These are phyloP conservation scores for Sclerotinia borealis DNA, from an alignment of 2,329 filamentous ascomycete species.

Conservation along the genomic window DNA sequence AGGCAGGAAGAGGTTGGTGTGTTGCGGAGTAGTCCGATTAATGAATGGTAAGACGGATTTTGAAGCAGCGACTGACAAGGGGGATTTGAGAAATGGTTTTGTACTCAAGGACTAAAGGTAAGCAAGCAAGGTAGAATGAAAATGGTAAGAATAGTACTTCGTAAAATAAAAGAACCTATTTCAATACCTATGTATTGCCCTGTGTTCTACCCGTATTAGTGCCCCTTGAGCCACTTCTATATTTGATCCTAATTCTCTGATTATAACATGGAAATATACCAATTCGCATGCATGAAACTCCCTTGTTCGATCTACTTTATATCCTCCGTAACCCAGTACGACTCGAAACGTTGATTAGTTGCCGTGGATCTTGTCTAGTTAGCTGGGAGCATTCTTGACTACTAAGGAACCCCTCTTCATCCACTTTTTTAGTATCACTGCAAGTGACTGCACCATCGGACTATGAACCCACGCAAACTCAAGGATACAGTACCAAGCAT, in stretches of 20 bases:
- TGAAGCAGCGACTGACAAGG: conserved; percentile 8
- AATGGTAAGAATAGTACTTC: neutral
- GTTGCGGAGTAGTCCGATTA: neutral
- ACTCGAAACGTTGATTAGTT: conserved; percentile 3
- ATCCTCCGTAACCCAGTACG: neutral
- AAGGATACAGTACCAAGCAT: neutral
- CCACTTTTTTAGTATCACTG: conserved; percentile 3
- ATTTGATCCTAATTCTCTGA: neutral
- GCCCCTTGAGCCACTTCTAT: neutral
- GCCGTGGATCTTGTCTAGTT: neutral
- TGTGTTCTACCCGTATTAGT: neutral
- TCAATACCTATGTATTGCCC: neutral
- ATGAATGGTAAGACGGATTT: neutral
- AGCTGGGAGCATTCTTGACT: neutral
- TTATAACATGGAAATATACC: neutral
- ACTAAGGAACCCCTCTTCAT: conserved; percentile 2
- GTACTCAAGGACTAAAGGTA: neutral
- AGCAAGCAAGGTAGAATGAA: neutral
- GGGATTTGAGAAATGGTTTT: neutral
- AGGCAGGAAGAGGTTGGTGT: neutral
- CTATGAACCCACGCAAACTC: neutral
- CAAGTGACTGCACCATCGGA: no score
- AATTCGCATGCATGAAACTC: conserved; percentile 2
- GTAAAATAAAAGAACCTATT: neutral
- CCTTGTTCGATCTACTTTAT: neutral